Evolutionary conservation across 139 green algal genomes (phyloP).

Genomic region (Edaphochlamys debaryana): DNA sequence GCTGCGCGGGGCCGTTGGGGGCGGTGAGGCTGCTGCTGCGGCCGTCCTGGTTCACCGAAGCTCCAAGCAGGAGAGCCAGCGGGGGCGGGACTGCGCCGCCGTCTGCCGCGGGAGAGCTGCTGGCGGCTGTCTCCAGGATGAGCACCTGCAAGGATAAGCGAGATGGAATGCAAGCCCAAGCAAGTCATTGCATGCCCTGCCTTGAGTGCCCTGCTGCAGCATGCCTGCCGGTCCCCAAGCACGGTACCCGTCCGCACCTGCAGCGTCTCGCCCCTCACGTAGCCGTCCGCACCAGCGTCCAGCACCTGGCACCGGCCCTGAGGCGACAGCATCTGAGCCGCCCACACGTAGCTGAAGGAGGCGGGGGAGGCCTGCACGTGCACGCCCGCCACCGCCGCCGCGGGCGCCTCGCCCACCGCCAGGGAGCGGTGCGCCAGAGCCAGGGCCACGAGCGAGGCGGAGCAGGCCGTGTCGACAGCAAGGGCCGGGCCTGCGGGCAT

Average conservation of each 20-base stretch:
- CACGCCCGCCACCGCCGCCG: slow-evolving; percentile 61
- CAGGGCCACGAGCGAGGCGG: slow-evolving; percentile 65
- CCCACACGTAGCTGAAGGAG: slow-evolving; percentile 58
- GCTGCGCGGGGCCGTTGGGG: slow-evolving; percentile 89
- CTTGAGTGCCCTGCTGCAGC: too few species aligned
- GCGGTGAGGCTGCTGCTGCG: slow-evolving; percentile 86
- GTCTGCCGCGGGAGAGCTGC: neutral
- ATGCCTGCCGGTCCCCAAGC: too few species aligned
- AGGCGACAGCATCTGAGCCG: slow-evolving; percentile 78
- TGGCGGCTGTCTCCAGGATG: neutral
- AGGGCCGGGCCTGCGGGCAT: slow-evolving; percentile 51
- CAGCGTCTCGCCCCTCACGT: slow-evolving; percentile 76
- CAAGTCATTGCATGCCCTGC: neutral
- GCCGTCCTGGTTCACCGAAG: slow-evolving; percentile 80
- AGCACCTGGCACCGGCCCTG: slow-evolving; percentile 79
- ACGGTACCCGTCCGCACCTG: too few species aligned
- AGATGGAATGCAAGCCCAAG: too few species aligned
- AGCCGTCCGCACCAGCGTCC: slow-evolving; percentile 82
- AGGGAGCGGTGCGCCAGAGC: slow-evolving; percentile 51
- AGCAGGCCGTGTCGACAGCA: slow-evolving; percentile 79
- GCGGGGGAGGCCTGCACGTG: slow-evolving; percentile 61
- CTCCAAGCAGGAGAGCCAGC: slow-evolving; percentile 50
- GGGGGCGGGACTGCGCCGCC: neutral
- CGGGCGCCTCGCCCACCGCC: neutral
- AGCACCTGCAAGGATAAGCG: slow-evolving; percentile 42